phyloP scores from a whole-genome alignment of 257 asterid genomes.

The Sherardia arvensis region DNA sequence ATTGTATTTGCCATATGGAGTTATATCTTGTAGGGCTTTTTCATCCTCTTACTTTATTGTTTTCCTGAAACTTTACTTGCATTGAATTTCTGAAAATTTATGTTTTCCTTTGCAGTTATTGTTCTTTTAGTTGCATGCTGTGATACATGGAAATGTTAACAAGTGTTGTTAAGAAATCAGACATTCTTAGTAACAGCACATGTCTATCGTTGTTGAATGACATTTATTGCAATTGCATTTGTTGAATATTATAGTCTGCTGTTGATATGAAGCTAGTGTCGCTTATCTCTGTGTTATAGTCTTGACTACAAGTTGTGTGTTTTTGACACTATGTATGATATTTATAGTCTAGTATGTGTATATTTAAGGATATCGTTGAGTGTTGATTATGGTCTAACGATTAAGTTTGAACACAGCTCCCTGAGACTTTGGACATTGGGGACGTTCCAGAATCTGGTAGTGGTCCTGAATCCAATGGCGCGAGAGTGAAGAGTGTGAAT shows the following conservation, averaged over 20 bases:
- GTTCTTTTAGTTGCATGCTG: not conserved
- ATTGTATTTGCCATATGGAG: not conserved
- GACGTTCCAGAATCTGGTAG: conserved; percentile 54
- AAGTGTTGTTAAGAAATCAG: not conserved
- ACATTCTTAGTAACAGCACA: not conserved
- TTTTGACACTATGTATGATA: not conserved
- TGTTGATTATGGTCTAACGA: conserved; percentile 18
- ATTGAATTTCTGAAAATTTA: not conserved
- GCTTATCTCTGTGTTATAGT: not conserved
- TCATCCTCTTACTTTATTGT: not conserved
- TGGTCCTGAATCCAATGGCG: conserved; percentile 16
- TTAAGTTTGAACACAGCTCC: conserved; percentile 50
- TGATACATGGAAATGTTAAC: not conserved
- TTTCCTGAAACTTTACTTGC: not conserved
- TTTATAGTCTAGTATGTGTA: not conserved
- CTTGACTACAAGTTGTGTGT: not conserved
- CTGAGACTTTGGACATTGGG: conserved; percentile 73
- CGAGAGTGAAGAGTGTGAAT: conserved; percentile 22
- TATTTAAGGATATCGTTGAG: not conserved
- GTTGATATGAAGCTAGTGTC: not conserved
- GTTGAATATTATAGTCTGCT: not conserved
- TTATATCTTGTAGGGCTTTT: not conserved
- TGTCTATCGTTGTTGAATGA: not conserved
- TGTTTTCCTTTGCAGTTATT: no score
- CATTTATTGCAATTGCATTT: not conserved